Base-by-base conservation (phyloP, 2,329 filamentous ascomycete genomes). In the Hymenoscyphus repandus region DNA sequence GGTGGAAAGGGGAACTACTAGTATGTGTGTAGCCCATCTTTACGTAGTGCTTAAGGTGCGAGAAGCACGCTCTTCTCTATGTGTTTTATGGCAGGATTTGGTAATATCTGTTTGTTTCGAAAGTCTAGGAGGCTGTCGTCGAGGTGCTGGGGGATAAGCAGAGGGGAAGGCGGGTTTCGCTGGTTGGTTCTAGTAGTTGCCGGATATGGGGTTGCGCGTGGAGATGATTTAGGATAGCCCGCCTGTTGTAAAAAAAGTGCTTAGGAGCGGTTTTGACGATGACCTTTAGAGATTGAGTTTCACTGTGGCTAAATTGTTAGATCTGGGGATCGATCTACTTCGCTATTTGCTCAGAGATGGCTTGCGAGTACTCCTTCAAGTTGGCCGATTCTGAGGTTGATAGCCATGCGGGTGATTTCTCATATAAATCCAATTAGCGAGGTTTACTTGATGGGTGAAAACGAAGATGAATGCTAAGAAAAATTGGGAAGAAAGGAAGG, bases 21-120 rank as follows among this genome's bases (percentile, higher is more conserved):
- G 58, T 60, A 53, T 62, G 53, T 53, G 52, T 55, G 18, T 58
- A 58, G n/a, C 38, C 59, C 54, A 48, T 58, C 55, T 53, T 59
- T 52, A 59, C 59, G 58, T 38, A 62, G 51, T 37, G 52, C 54
- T 38, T 57, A 41, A 41, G 60, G 31, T 50, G 56, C 58, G 55
- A 54, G 34, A 9, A 61, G 54, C 17, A 60, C 47, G 45, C 53
- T 55, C 53, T 58, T 60, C 43, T 53, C 56, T 1, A 61, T 56
- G 52, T 50, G 49, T 46, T 58, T 62, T 30, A 60, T 47, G 39
- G 59, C 58, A 3, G 31, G 41, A 49, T 50, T 53, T 47, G 45
- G 46, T 34, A 62, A 45, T 38, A 47, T 52, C 51, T 61, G 51
- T 13, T 47, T 34, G 20, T 13, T 48, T 49, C 55, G 59, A 45